A percentile compares a stretch with the other conserved stretches of the same genome.
Evolutionary conservation across 192 early-diverging fungal genomes (phyloP).

Genomic region (Allomyces javanicus): DNA sequence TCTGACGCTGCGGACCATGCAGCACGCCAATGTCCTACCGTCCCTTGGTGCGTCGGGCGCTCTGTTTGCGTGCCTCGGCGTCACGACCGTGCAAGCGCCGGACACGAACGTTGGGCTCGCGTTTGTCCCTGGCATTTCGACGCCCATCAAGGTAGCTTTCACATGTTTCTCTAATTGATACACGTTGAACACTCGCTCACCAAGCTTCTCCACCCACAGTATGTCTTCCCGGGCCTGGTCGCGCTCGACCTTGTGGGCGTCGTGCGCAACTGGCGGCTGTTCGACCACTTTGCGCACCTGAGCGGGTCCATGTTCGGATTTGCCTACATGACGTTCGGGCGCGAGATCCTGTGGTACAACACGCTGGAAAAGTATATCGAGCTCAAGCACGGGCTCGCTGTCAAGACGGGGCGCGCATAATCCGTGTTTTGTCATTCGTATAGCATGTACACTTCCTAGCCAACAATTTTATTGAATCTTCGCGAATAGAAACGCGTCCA

Average conservation of each 20-base stretch:
- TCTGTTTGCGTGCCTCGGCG: conserved; percentile 47
- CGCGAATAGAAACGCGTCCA: neutral
- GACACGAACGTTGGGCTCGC: conserved; percentile 33
- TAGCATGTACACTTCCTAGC: neutral
- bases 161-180: conserved; percentile 1
- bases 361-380: neutral
- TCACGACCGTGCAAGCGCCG: conserved; percentile 33
- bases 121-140: conserved; percentile 29
- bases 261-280: conserved; percentile 42
- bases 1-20: conserved; percentile 19
- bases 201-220: neutral
- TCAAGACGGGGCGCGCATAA: neutral
- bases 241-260: conserved; percentile 52
- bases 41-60: conserved; percentile 70
- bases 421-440: neutral
- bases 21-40: conserved; percentile 26
- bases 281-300: conserved; percentile 59
- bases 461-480: neutral
- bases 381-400: neutral
- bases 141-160: conserved; percentile 11
- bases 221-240: conserved; percentile 50
- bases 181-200: conserved; percentile 19
- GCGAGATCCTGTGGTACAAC: neutral
- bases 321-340: conserved; percentile 30
- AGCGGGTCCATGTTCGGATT: conserved; percentile 43